phyloP scores from a whole-genome alignment of 1,284 basidiomycete species.

The Taiwanofungus camphoratus region DNA sequence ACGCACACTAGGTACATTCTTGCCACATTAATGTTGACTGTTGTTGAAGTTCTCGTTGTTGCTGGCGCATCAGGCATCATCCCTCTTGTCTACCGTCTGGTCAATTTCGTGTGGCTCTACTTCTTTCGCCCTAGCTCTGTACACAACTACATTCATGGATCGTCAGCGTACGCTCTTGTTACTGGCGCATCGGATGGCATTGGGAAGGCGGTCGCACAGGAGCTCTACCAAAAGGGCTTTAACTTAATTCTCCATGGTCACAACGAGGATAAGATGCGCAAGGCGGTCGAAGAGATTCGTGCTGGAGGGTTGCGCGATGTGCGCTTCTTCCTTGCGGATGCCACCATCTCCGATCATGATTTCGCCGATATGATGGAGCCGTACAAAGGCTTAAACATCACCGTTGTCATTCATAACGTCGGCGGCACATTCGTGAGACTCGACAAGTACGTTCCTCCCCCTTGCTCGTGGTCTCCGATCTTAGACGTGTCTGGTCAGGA shows the following conservation, averaged over 20 bases:
- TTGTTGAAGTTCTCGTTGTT: too few relatives aligned
- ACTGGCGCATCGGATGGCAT: conserved; percentile 30
- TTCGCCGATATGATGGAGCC: conserved; percentile 19
- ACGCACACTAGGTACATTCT: too few relatives aligned
- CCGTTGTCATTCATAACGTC: conserved; percentile 27
- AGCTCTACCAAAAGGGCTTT: conserved; percentile 27
- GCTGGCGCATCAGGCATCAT: conserved; percentile 13
- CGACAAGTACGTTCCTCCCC: conserved; percentile 13
- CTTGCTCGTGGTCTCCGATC: too few relatives aligned
- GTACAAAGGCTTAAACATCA: conserved; percentile 24
- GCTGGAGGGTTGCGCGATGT: conserved; percentile 14
- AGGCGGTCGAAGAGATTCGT: conserved; percentile 20
- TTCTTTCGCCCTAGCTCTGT: conserved; percentile 21
- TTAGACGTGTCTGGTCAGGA: conserved; percentile 12
- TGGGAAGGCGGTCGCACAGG: conserved; percentile 23
- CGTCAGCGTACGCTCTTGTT: conserved; percentile 23
- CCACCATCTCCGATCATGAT: conserved; percentile 17
- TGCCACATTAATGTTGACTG: too few relatives aligned
- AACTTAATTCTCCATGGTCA: conserved; percentile 29
- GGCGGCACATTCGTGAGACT: conserved; percentile 16
- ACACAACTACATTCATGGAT: conserved; percentile 22
- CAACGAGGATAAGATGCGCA: conserved; percentile 24
- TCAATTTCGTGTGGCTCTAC: conserved; percentile 24
- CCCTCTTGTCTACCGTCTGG: conserved; percentile 17
- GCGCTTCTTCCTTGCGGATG: conserved; percentile 25